Evolutionary conservation across 345 rosid species (phyloP).

Genomic region (Geranium brycei): DNA sequence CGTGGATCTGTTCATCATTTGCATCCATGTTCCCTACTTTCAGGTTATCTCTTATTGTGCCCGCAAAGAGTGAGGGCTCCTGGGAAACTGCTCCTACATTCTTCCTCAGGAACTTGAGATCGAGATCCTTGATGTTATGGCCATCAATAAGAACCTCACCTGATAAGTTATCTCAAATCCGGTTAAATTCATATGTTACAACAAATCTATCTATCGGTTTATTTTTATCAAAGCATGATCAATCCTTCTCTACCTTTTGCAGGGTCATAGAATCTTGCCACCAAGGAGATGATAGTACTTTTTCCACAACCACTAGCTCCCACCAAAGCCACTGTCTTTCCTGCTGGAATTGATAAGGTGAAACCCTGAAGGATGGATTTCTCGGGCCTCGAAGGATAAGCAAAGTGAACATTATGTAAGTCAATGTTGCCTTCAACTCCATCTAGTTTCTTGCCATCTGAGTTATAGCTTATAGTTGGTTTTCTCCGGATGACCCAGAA

Average conservation of each 20-base stretch:
- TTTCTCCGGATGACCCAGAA: slow-evolving; percentile 37
- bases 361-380: slow-evolving; percentile 37
- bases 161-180: slow-evolving; percentile 9
- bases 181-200: not conserved
- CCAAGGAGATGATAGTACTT: slow-evolving; percentile 44
- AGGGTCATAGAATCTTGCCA: slow-evolving; percentile 56
- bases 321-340: slow-evolving; percentile 43
- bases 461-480: slow-evolving; percentile 20
- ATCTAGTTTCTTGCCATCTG: slow-evolving; percentile 15
- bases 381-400: slow-evolving; percentile 48
- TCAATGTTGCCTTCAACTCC: slow-evolving; percentile 34
- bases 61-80: slow-evolving; percentile 51
- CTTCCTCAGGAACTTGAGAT: slow-evolving; percentile 33
- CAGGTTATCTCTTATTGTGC: slow-evolving; percentile 47
- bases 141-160: slow-evolving; percentile 40
- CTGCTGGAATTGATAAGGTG: slow-evolving; percentile 45
- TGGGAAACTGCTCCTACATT: slow-evolving; percentile 47
- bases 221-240: not conserved
- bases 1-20: slow-evolving; percentile 26
- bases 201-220: not conserved
- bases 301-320: slow-evolving; percentile 64
- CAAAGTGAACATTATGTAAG: slow-evolving; percentile 26
- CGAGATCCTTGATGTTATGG: slow-evolving; percentile 41
- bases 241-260: slow-evolving; percentile 21
- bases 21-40: slow-evolving; percentile 48